Conservation (phyloP, 768 basidiomycete species). For the Tulasnella sp. region DNA sequence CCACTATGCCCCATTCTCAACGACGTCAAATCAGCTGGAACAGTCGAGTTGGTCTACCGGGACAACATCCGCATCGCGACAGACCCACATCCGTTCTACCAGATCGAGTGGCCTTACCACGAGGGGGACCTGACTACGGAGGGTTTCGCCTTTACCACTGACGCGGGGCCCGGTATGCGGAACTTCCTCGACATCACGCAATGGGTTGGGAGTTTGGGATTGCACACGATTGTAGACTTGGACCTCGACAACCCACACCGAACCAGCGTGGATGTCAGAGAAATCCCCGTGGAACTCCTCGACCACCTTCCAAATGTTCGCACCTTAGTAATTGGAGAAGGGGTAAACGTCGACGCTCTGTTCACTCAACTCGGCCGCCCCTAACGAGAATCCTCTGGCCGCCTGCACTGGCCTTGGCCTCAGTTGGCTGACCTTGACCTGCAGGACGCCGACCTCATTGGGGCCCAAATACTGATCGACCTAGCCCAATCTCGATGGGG, state of each 20-base stretch:
- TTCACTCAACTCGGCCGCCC: background rate
- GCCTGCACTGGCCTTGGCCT: background rate
- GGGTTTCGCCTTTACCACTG: background rate
- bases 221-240: background rate
- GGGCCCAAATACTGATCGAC: background rate
- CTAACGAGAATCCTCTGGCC: background rate
- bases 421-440: background rate
- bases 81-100: background rate
- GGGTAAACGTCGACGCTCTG: background rate
- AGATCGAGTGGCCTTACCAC: background rate
- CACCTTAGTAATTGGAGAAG: background rate
- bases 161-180: background rate
- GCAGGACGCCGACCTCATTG: background rate
- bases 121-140: background rate
- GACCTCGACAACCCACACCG: background rate
- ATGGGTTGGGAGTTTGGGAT: background rate
- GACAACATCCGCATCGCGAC: background rate
- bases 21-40: background rate
- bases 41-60: background rate
- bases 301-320: background rate
- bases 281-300: background rate
- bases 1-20: background rate
- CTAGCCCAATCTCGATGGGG: background rate
- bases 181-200: background rate
- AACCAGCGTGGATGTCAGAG: background rate